A percentile compares a stretch with the other conserved stretches of the same genome.
Conservation (phyloP, 306 rosid genomes). For the Vigna reflexopilosa region DNA sequence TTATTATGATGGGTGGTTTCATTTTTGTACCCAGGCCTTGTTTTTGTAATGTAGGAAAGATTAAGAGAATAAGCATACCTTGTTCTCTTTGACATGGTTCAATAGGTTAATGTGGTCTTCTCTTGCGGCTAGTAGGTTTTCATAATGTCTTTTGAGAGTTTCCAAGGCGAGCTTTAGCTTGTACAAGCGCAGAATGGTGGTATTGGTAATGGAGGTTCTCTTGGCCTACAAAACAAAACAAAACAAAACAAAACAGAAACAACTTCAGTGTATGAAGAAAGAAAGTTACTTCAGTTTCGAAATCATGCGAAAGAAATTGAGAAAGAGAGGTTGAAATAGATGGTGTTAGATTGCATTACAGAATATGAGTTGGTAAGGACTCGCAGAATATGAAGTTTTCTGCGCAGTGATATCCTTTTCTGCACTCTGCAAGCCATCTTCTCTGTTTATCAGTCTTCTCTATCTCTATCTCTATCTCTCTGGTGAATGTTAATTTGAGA, state of each 20-base stretch:
- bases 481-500: constrained; percentile 45
- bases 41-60: constrained; percentile 1
- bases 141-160: constrained; percentile 52
- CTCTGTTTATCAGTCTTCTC: constrained; percentile 24
- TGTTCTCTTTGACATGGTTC: constrained; percentile 44
- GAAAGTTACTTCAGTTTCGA: neutral
- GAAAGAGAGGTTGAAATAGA: neutral
- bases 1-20: neutral
- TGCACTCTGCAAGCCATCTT: constrained; percentile 64
- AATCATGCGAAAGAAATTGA: neutral
- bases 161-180: constrained; percentile 50
- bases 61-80: constrained; percentile 35
- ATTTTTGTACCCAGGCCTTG: neutral
- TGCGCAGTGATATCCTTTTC: constrained; percentile 63
- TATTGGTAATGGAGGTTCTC: constrained; percentile 35
- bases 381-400: constrained; percentile 67
- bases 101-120: constrained; percentile 32
- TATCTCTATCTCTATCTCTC: neutral
- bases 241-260: constrained; percentile 15
- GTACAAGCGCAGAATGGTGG: constrained; percentile 39
- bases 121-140: constrained; percentile 45
- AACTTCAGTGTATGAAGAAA: constrained; percentile 28
- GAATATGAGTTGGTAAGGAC: constrained; percentile 55
- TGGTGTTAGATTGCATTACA: constrained; percentile 46
- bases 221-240: constrained; percentile 51